Conservation (phyloP, 2,329 filamentous ascomycete genomes). For the Ceratocystis smalleyi region DNA sequence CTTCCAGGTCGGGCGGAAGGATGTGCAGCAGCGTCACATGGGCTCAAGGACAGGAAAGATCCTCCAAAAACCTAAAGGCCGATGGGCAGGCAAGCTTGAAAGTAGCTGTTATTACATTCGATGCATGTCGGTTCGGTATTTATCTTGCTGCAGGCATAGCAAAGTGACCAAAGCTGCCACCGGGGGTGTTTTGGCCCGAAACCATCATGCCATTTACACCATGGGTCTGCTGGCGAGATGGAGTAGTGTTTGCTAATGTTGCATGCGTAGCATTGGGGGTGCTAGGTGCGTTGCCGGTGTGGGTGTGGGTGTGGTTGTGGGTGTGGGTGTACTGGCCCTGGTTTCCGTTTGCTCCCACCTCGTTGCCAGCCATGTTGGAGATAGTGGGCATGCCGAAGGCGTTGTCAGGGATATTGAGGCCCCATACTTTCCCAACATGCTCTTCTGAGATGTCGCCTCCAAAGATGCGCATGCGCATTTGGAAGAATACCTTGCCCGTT, state of each 20-base stretch:
- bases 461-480: constrained; percentile 78
- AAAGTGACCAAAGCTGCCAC: constrained; percentile 63
- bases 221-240: constrained; percentile 27
- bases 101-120: not conserved
- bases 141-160: constrained; percentile 32
- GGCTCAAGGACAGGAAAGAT: not conserved
- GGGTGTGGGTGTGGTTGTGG: constrained; percentile 30
- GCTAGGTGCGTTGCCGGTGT: constrained; percentile 38
- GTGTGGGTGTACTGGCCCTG: constrained; percentile 26
- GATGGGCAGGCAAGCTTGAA: not conserved
- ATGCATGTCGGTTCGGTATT: constrained; percentile 12
- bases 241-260: constrained; percentile 27
- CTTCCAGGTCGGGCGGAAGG: not conserved
- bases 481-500: constrained; percentile 89
- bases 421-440: constrained; percentile 84
- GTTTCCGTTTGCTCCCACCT: constrained; percentile 23
- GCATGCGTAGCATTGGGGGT: constrained; percentile 53
- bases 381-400: constrained; percentile 13
- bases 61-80: too few relatives aligned
- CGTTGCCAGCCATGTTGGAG: constrained; percentile 26
- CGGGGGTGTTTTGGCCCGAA: constrained; percentile 59
- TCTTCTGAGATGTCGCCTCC: constrained; percentile 65
- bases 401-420: constrained; percentile 56
- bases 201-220: constrained; percentile 42
- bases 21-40: not conserved